phyloP scores from a whole-genome alignment of 805 yeast species.

The Yamadazyma nakazawae region DNA sequence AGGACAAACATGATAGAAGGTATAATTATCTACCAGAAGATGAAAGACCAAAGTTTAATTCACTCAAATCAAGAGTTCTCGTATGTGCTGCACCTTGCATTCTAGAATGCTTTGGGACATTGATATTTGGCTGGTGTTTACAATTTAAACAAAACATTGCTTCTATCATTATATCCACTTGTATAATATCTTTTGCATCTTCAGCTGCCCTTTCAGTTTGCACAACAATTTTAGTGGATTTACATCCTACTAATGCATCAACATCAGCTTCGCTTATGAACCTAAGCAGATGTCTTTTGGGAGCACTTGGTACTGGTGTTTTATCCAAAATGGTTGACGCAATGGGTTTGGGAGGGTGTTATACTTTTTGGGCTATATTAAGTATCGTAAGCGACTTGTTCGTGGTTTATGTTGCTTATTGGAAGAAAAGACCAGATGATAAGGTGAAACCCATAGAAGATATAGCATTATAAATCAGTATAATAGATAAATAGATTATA shows the following conservation, averaged over 20 bases:
- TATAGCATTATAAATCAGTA: neutral
- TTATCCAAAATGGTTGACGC: conserved; percentile 54
- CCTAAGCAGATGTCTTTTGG: conserved; percentile 65
- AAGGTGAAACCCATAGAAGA: too few relatives aligned
- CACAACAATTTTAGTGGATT: conserved; percentile 70
- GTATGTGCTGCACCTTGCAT: conserved; percentile 32
- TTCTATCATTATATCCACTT: conserved; percentile 56
- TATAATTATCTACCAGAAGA: conserved; percentile 17
- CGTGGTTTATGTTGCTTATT: conserved; percentile 10
- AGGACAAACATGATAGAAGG: conserved; percentile 18
- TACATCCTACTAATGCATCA: conserved; percentile 67
- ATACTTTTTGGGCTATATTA: conserved; percentile 63
- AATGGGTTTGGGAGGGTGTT: conserved; percentile 73
- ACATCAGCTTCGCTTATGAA: conserved; percentile 74
- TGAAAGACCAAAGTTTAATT: conserved; percentile 46
- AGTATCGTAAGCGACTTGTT: conserved; percentile 14
- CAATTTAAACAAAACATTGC: conserved; percentile 45
- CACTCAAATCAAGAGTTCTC: conserved; percentile 53
- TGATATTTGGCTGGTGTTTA: conserved; percentile 70
- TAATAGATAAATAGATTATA: neutral
- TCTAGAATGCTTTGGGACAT: conserved; percentile 30
- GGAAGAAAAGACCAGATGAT: neutral
- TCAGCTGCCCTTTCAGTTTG: conserved; percentile 56
- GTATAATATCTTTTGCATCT: conserved; percentile 55
- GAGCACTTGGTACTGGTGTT: conserved; percentile 69